Evolutionary conservation across 2,329 filamentous ascomycete species (phyloP), one percentile per base, ranked within the genome.

Genomic region (Hymenoscyphus fructigenus): DNA sequence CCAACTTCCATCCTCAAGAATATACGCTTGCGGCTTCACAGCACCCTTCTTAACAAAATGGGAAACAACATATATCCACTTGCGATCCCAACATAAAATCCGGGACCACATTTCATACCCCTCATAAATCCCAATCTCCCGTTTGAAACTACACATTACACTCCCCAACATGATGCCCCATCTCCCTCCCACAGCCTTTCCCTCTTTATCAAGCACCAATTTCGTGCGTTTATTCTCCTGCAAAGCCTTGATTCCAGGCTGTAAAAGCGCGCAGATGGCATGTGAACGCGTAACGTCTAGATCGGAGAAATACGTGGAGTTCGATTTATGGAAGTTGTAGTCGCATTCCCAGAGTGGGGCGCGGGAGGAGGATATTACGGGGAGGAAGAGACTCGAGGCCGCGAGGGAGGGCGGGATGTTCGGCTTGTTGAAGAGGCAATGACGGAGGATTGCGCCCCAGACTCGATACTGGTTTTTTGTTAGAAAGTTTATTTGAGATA

Each of bases 11-110:
- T 75, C 70, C 0, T 65, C 66, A 4, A 76, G 61, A 6, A 75
- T 72, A 65, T 75, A 88, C 12, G 78, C 77, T 1, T 80, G 80
- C 0, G 87, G 87, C 69, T 77, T 79, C 9, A 85, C 86, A 47
- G 83, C 80, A 60, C 85, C 87, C 72, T 82, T 82, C 76, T 85
- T 85, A 6, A 93, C 83, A 70, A 91, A 93, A 75, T 91, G 89
- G 26, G 87, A 91, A 38, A 92, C 80, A 47, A 93, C 83, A 76
- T 91, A 93, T 65, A 93, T 73, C 91, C 91, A 94, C 78, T 94
- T 94, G 71, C 87, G 83, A 77, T 94, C 91, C 91, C 91, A 94
- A 66, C 81, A 79, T 23, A 93, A 81, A 15, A 94, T 75, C 53
- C 88, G 83, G 36, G 83, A 88, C 84, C 90, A 91, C 78, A 93